Evolutionary conservation across 805 yeast genomes (phyloP).

Genomic region (Kluyveromyces aestuarii): DNA sequence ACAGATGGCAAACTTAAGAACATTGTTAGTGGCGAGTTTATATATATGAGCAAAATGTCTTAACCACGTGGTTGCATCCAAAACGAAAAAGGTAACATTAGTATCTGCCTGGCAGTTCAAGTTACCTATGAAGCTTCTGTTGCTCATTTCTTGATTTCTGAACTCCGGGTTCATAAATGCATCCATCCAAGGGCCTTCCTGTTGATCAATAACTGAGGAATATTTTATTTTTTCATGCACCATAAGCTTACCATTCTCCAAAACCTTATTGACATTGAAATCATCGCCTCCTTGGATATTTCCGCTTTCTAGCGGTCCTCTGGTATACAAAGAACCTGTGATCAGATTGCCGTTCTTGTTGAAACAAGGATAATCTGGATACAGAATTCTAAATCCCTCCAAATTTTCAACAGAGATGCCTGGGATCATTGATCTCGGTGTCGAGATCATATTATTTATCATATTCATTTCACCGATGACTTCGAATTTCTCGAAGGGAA

Average conservation of each 20-base stretch:
- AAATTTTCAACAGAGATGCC: slow-evolving; percentile 26
- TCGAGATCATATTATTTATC: slow-evolving; percentile 9
- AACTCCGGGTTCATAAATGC: slow-evolving; percentile 13
- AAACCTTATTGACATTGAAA: slow-evolving; percentile 2
- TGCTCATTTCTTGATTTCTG: slow-evolving; percentile 10
- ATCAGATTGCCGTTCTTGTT: slow-evolving; percentile 28
- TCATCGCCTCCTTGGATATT: slow-evolving; percentile 13
- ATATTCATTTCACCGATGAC: slow-evolving; percentile 14
- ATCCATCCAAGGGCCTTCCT: slow-evolving; percentile 14
- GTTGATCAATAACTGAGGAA: slow-evolving; percentile 4
- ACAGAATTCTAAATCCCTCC: slow-evolving; percentile 24
- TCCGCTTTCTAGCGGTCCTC: slow-evolving; percentile 14
- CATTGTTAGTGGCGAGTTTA: slow-evolving; percentile 53
- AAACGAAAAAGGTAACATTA: slow-evolving; percentile 45
- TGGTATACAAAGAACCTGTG: slow-evolving; percentile 27
- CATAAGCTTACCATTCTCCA: slow-evolving; percentile 1
- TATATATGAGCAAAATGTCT: slow-evolving; percentile 71
- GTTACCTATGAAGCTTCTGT: slow-evolving; percentile 33
- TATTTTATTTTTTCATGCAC: slow-evolving; percentile 1
- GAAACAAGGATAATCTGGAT: slow-evolving; percentile 21
- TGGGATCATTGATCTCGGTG: slow-evolving; percentile 20
- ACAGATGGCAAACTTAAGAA: slow-evolving; percentile 57
- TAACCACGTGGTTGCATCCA: slow-evolving; percentile 76
- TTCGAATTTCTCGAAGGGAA: slow-evolving; percentile 11
- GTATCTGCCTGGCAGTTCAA: slow-evolving; percentile 52